Conservation (phyloP, 139 green algal species). For the Chlamydomonas applanata region DNA sequence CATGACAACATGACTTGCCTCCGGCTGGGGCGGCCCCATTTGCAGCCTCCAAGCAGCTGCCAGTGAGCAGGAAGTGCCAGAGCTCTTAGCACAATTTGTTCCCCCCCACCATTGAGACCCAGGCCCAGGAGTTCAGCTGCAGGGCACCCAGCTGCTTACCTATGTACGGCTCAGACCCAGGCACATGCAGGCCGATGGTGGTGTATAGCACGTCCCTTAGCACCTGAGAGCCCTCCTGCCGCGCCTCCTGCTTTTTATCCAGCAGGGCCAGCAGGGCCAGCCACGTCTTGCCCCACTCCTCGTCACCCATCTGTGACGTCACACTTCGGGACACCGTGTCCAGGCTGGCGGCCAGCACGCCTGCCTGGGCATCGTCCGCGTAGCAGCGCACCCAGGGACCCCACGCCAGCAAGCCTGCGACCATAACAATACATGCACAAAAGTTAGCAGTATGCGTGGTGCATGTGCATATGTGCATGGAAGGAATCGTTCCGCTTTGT, state of each 20-base stretch:
- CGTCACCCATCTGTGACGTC: neutral
- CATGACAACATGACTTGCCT: too few species aligned
- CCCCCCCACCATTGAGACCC: too few species aligned
- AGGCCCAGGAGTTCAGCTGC: neutral
- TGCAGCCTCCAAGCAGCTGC: too few species aligned
- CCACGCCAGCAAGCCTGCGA: constrained; percentile 27
- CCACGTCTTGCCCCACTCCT: neutral
- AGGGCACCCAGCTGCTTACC: neutral
- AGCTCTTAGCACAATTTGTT: too few species aligned
- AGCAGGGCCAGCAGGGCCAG: constrained; percentile 21
- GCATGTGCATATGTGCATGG: too few species aligned
- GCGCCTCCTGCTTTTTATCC: neutral
- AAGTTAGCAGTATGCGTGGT: too few species aligned
- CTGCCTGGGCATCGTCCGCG: constrained; percentile 22
- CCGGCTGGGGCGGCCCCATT: too few species aligned
- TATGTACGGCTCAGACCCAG: constrained; percentile 1
- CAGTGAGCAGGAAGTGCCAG: too few species aligned
- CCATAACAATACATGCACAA: too few species aligned
- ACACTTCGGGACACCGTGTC: neutral
- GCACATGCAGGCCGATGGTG: neutral
- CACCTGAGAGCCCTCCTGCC: constrained; percentile 2
- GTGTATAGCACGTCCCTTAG: constrained; percentile 23
- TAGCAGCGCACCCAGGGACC: constrained; percentile 20
- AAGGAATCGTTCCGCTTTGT: too few species aligned
- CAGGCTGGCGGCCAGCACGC: constrained; percentile 26